Evolutionary conservation across 1,139 yeast species (phyloP).

Genomic region (Kurtzmaniella quercitrusa): DNA sequence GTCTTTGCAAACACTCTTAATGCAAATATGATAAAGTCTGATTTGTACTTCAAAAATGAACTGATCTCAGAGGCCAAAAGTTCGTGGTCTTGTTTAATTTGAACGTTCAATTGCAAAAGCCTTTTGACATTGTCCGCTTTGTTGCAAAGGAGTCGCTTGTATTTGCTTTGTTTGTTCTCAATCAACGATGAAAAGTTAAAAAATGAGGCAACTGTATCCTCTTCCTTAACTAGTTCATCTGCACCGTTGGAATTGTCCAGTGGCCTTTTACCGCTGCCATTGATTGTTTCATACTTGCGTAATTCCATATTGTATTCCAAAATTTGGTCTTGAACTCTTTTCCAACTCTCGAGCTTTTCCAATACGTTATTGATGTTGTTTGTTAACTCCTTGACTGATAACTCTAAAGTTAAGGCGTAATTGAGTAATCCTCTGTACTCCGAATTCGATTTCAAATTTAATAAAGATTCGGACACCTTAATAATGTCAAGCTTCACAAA

Average conservation of each 20-base stretch:
- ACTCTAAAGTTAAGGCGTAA: slow-evolving; percentile 27
- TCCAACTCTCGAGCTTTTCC: slow-evolving; percentile 47
- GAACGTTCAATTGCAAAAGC: slow-evolving; percentile 30
- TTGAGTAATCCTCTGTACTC: slow-evolving; percentile 17
- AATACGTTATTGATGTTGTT: slow-evolving; percentile 35
- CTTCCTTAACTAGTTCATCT: slow-evolving; percentile 3
- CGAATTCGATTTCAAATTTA: slow-evolving; percentile 5
- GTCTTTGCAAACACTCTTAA: slow-evolving; percentile 27
- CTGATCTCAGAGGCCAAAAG: slow-evolving; percentile 59
- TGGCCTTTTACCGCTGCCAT: neutral
- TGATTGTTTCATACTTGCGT: slow-evolving; percentile 17
- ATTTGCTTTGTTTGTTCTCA: slow-evolving; percentile 32
- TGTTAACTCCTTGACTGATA: slow-evolving; percentile 32
- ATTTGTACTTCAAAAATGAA: slow-evolving; percentile 48
- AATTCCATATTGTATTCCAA: slow-evolving; percentile 28
- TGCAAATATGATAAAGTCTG: slow-evolving; percentile 33
- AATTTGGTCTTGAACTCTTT: slow-evolving; percentile 33
- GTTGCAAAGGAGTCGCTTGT: slow-evolving; percentile 24
- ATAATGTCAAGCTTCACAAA: slow-evolving; percentile 12
- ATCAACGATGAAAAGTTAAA: slow-evolving; percentile 31
- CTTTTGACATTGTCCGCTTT: slow-evolving; percentile 33
- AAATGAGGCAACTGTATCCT: slow-evolving; percentile 17
- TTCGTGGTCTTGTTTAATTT: slow-evolving; percentile 51
- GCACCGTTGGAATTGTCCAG: neutral
- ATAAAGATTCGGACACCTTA: slow-evolving; percentile 3